These are phyloP conservation scores for Sphaerulina vaccinii DNA, from an alignment of 2,329 filamentous ascomycete species.

Conservation along the genomic window DNA sequence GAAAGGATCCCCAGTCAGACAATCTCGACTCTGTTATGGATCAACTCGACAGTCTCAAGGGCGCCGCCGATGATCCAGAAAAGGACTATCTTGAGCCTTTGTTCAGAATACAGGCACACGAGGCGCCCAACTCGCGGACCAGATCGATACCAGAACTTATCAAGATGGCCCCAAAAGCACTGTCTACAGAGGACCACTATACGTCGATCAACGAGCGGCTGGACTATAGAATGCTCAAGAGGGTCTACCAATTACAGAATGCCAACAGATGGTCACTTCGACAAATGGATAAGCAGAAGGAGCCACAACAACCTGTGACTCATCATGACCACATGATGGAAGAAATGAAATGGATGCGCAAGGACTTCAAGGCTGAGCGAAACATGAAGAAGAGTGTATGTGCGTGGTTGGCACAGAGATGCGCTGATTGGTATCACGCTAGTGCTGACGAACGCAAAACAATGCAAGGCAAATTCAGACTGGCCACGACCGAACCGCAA, in stretches of 20 bases:
- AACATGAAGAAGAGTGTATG: conserved; percentile 89
- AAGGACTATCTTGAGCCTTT: conserved; percentile 63
- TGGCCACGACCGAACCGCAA: conserved; percentile 14
- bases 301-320: conserved; percentile 72
- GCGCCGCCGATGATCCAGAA: conserved; percentile 47
- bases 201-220: conserved; percentile 82
- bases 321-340: conserved; percentile 85
- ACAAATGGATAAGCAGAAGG: conserved; percentile 79
- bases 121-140: conserved; percentile 51
- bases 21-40: conserved; percentile 21
- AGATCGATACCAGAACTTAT: conserved; percentile 68
- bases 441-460: conserved; percentile 60
- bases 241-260: conserved; percentile 88
- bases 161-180: conserved; percentile 80
- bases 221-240: conserved; percentile 78
- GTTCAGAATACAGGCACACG: conserved; percentile 58
- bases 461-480: conserved; percentile 67
- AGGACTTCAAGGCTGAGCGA: conserved; percentile 88
- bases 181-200: conserved; percentile 81
- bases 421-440: conserved; percentile 75
- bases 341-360: conserved; percentile 98
- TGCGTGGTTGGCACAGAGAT: conserved; percentile 75
- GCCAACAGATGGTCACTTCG: conserved; percentile 89
- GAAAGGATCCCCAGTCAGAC: conserved; percentile 11
- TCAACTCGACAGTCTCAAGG: conserved; percentile 43